phyloP scores from a whole-genome alignment of 768 basidiomycete genomes.

The Myochromella boudieri region DNA sequence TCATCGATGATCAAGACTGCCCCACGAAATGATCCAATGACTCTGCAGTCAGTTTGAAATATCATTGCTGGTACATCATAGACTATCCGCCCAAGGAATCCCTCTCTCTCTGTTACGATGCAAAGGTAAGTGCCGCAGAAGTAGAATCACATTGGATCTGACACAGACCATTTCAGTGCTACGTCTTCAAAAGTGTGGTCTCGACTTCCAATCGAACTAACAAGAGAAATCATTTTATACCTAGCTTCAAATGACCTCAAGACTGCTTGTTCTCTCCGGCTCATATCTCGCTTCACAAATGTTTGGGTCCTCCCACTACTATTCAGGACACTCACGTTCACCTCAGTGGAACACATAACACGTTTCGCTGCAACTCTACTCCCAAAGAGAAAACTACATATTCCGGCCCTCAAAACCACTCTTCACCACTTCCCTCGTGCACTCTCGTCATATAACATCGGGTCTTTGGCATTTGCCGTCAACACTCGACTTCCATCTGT shows the following conservation, averaged over 20 bases:
- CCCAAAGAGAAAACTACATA: conserved; percentile 26
- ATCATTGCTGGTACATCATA: too few relatives aligned
- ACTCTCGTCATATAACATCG: conserved; percentile 31
- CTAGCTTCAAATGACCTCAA: conserved; percentile 22
- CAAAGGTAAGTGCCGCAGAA: not conserved
- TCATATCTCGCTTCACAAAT: conserved; percentile 33
- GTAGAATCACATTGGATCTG: not conserved
- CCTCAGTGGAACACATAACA: conserved; percentile 24
- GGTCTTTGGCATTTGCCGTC: conserved; percentile 30
- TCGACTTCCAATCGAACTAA: conserved; percentile 31
- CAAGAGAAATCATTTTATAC: conserved; percentile 31
- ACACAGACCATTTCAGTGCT: not conserved
- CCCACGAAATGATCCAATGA: too few relatives aligned
- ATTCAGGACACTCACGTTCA: conserved; percentile 29
- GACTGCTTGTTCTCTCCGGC: conserved; percentile 28
- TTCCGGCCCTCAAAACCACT: conserved; percentile 25
- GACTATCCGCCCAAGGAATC: too few relatives aligned
- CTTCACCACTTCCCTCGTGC: conserved; percentile 27
- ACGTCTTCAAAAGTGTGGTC: conserved; percentile 25
- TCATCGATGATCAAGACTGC: too few relatives aligned
- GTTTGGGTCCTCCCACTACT: conserved; percentile 33
- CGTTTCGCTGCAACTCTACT: conserved; percentile 29
- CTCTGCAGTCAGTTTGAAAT: too few relatives aligned
- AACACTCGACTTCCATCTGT: conserved; percentile 31
- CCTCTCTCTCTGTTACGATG: not conserved